phyloP scores from a whole-genome alignment of 306 rosid species.

The Malus fusca region DNA sequence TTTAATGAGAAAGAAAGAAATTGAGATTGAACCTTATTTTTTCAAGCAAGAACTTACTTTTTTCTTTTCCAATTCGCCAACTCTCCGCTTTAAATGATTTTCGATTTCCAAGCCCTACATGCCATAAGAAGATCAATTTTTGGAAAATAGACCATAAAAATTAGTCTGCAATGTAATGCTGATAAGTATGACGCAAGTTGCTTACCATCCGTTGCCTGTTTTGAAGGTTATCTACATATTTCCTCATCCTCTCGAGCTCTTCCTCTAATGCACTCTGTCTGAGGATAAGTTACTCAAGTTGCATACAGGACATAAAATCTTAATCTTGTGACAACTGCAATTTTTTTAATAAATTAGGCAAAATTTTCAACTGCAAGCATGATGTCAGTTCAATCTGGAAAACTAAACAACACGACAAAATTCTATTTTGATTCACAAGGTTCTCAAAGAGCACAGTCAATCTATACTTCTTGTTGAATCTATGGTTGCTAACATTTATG shows the following conservation, averaged over 20 bases:
- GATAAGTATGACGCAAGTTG: neutral
- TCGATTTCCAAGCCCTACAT: constrained; percentile 90
- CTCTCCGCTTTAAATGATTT: constrained; percentile 77
- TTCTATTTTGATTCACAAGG: constrained; percentile 1
- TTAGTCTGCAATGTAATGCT: constrained; percentile 1
- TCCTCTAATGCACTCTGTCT: constrained; percentile 98
- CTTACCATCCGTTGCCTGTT: constrained; percentile 77
- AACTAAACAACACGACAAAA: neutral
- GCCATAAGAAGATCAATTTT: constrained; percentile 21
- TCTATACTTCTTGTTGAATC: neutral
- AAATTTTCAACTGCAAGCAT: neutral
- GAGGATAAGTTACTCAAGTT: constrained; percentile 71
- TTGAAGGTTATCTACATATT: constrained; percentile 56
- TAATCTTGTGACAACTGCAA: constrained; percentile 11
- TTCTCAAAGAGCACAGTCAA: neutral
- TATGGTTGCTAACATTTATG: neutral
- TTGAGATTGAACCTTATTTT: neutral
- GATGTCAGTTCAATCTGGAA: neutral
- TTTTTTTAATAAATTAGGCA: neutral
- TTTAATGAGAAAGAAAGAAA: constrained; percentile 8
- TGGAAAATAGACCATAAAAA: neutral
- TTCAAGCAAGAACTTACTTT: constrained; percentile 46
- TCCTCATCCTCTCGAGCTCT: constrained; percentile 62
- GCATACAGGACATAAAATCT: constrained; percentile 34
- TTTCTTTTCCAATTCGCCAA: constrained; percentile 61